Evolutionary conservation across 148 eudicot genomes (phyloP).

Genomic region (Silene uniflora): DNA sequence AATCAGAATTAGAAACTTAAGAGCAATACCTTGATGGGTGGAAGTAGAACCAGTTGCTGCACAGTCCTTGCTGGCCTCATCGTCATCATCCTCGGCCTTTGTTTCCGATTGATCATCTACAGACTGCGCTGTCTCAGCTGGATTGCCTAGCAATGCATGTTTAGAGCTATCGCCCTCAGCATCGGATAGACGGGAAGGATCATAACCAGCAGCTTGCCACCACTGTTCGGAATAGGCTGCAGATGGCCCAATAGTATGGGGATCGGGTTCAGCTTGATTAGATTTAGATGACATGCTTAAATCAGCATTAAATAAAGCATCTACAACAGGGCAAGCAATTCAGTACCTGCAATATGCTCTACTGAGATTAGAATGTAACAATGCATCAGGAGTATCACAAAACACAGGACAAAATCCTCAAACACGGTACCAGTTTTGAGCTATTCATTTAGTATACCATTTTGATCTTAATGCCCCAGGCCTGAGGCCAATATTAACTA

Average conservation of each 20-base stretch:
- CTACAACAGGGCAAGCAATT: slow-evolving; percentile 3
- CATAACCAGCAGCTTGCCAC: slow-evolving; percentile 53
- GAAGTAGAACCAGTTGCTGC: slow-evolving; percentile 36
- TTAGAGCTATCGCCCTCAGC: too few species aligned
- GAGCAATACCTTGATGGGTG: slow-evolving; percentile 39
- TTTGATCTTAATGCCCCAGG: neutral
- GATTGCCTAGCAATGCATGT: slow-evolving; percentile 37
- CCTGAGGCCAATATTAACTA: too few species aligned
- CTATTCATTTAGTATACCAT: neutral
- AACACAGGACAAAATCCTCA: neutral
- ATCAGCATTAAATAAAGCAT: slow-evolving; percentile 11
- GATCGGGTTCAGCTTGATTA: slow-evolving; percentile 30
- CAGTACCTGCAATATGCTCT: slow-evolving; percentile 7
- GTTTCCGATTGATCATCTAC: slow-evolving; percentile 57
- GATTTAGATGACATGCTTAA: slow-evolving; percentile 68
- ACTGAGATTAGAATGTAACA: neutral
- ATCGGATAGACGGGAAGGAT: too few species aligned
- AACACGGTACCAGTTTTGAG: neutral
- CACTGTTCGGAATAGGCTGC: slow-evolving; percentile 54
- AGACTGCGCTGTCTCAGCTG: slow-evolving; percentile 28
- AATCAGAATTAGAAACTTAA: neutral
- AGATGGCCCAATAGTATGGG: slow-evolving; percentile 37
- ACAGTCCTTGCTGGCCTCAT: slow-evolving; percentile 47
- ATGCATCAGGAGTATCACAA: neutral
- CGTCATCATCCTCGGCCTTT: slow-evolving; percentile 50